phyloP scores from a whole-genome alignment of 148 eudicot species.

The Rhododendron ovatum region DNA sequence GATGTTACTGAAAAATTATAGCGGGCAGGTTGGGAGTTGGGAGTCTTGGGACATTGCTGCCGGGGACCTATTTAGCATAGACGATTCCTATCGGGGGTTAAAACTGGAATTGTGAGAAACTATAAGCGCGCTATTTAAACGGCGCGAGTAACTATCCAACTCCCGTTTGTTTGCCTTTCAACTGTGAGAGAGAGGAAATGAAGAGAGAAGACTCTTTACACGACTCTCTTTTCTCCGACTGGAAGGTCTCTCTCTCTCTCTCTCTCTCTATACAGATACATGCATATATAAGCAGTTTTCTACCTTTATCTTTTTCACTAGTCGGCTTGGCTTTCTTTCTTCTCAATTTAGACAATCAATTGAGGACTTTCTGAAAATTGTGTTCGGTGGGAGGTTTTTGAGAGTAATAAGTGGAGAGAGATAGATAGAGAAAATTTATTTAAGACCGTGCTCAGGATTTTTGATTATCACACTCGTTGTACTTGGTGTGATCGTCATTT shows the following conservation, averaged over 20 bases:
- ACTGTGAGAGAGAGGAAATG: slow-evolving; percentile 8
- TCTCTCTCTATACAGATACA: background rate
- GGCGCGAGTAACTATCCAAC: too few relatives aligned
- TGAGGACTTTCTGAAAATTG: background rate
- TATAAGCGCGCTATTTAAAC: too few relatives aligned
- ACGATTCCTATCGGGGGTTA: too few relatives aligned
- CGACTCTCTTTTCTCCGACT: slow-evolving; percentile 60
- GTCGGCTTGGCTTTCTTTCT: background rate
- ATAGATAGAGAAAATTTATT: too few relatives aligned
- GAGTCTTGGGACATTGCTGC: too few relatives aligned
- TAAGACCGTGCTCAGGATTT: background rate
- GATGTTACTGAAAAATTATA: too few relatives aligned
- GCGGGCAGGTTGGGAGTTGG: too few relatives aligned
- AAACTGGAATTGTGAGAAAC: too few relatives aligned
- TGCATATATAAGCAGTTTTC: background rate
- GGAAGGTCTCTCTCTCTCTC: slow-evolving; percentile 49
- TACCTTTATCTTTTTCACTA: background rate
- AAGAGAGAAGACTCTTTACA: slow-evolving; percentile 60
- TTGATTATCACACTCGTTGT: too few relatives aligned
- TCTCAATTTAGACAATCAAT: background rate
- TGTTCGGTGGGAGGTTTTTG: too few relatives aligned
- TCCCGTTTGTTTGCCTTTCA: background rate
- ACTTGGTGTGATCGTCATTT: background rate
- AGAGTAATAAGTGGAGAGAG: too few relatives aligned
- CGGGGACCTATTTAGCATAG: too few relatives aligned